Evolutionary conservation across 1,284 basidiomycete genomes (phyloP).

Genomic region (Omphalotus olearius): DNA sequence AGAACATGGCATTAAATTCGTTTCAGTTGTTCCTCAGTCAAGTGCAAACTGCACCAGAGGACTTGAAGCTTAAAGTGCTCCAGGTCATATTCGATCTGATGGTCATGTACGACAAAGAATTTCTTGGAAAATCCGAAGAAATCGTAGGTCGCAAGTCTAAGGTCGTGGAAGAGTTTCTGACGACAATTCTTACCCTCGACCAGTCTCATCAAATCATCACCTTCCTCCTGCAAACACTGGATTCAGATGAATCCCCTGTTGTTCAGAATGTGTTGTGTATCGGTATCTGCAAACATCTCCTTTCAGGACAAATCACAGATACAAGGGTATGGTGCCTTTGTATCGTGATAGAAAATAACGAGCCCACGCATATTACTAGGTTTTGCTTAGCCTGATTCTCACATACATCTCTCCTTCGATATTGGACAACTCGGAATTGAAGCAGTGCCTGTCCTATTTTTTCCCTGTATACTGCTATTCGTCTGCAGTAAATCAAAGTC

Average conservation of each 20-base stretch:
- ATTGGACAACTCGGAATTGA: slow-evolving; percentile 77
- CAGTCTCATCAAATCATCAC: slow-evolving; percentile 70
- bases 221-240: slow-evolving; percentile 74
- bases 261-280: slow-evolving; percentile 80
- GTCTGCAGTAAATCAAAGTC: slow-evolving; percentile 72
- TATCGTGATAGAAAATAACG: neutral
- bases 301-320: slow-evolving; percentile 81
- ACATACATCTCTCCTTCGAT: slow-evolving; percentile 90
- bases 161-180: neutral
- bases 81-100: slow-evolving; percentile 90
- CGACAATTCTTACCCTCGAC: neutral
- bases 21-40: slow-evolving; percentile 91
- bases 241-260: slow-evolving; percentile 69
- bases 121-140: slow-evolving; percentile 54
- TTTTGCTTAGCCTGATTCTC: slow-evolving; percentile 76
- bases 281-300: slow-evolving; percentile 87
- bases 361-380: slow-evolving; percentile 36
- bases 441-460: slow-evolving; percentile 95
- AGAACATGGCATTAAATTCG: slow-evolving; percentile 89
- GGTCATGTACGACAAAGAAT: slow-evolving; percentile 84
- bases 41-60: slow-evolving; percentile 72
- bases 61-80: slow-evolving; percentile 77
- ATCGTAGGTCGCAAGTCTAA: slow-evolving; percentile 35
- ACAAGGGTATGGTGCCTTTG: slow-evolving; percentile 47
- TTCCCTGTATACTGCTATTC: slow-evolving; percentile 94